phyloP scores from a whole-genome alignment of 352 stramenopile species.

The Globisporangium paroecandrum region DNA sequence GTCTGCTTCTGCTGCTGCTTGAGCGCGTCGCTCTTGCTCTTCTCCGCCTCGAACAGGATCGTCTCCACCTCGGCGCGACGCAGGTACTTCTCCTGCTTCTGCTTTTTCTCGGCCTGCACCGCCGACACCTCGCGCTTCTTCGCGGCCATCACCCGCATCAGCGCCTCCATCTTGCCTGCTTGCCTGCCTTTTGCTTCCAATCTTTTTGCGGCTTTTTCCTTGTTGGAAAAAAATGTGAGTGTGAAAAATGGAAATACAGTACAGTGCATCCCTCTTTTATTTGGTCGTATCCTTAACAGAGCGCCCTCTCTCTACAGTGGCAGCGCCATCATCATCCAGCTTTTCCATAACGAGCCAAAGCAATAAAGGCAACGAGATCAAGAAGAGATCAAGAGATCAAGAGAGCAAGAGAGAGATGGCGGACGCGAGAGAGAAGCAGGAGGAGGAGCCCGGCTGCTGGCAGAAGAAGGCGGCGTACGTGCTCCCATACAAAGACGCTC shows the following conservation, averaged over 20 bases:
- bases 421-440: neutral
- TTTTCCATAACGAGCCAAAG: neutral
- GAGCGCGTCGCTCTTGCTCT: constrained; percentile 21
- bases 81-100: constrained; percentile 88
- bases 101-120: constrained; percentile 49
- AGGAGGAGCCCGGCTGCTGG: constrained; percentile 58
- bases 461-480: constrained; percentile 63
- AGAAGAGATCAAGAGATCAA: neutral
- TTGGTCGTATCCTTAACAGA: constrained; percentile 14
- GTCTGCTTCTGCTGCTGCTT: constrained; percentile 12
- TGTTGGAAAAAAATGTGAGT: neutral
- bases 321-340: neutral
- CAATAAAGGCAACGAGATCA: constrained; percentile 23
- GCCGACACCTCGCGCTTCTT: constrained; percentile 78
- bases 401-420: constrained; percentile 2
- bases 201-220: neutral
- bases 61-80: constrained; percentile 71
- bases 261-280: neutral
- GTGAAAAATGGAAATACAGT: neutral
- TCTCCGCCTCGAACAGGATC: constrained; percentile 31
- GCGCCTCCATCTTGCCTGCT: constrained; percentile 49
- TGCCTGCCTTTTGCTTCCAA: constrained; percentile 1
- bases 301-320: constrained; percentile 2
- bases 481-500: neutral
- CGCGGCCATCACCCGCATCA: constrained; percentile 70